A percentile compares a stretch with the other conserved stretches of the same genome.
Conservation (phyloP, 108 stramenopile species). For the Cyclotella choctawhatcheeana region DNA sequence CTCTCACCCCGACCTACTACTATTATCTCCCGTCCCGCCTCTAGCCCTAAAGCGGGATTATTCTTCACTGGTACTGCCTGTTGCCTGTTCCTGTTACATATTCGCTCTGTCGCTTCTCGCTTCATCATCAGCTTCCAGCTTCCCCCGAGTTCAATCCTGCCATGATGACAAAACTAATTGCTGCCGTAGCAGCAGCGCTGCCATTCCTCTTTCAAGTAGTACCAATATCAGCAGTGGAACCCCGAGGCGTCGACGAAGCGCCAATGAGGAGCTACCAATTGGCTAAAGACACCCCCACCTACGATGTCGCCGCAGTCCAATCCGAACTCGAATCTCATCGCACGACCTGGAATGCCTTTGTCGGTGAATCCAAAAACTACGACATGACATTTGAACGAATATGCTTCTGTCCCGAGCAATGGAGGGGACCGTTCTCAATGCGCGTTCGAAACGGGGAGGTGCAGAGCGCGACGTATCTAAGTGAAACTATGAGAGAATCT, state of each 20-base stretch:
- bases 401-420: constrained; percentile 21
- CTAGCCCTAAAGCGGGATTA: too few relatives aligned
- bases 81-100: too few relatives aligned
- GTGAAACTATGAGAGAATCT: constrained; percentile 1
- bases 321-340: constrained; percentile 20
- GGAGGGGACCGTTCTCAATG: constrained; percentile 15
- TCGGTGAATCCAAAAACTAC: constrained; percentile 11
- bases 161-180: not conserved
- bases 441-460: constrained; percentile 11
- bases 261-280: not conserved
- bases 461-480: constrained; percentile 12
- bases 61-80: too few relatives aligned
- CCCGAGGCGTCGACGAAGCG: not conserved
- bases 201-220: not conserved
- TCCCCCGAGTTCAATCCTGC: too few relatives aligned
- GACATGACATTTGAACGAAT: constrained; percentile 19
- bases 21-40: too few relatives aligned
- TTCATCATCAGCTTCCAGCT: too few relatives aligned
- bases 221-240: not conserved
- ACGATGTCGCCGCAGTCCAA: constrained; percentile 7
- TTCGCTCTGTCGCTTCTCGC: too few relatives aligned
- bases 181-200: not conserved
- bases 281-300: constrained; percentile 1
- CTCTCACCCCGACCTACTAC: too few relatives aligned
- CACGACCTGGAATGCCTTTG: constrained; percentile 5